Conservation (phyloP, 2,329 filamentous ascomycete species). For the Pyricularia grisea region DNA sequence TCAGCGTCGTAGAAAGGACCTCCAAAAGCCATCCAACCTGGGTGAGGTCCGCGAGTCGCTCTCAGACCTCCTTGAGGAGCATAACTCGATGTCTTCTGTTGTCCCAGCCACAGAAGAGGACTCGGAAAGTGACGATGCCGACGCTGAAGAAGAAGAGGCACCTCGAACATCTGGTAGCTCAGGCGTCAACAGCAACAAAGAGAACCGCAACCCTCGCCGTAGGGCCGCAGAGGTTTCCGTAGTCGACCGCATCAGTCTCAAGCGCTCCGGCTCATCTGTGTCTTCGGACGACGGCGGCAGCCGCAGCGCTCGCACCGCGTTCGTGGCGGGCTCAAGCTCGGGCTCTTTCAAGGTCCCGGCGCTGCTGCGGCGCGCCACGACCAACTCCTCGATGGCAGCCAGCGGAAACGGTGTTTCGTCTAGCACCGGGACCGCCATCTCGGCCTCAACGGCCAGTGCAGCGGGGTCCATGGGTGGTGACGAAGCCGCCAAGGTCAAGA, state of each 20-base stretch:
- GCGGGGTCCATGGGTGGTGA: slow-evolving; percentile 11
- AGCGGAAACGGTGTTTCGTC: slow-evolving; percentile 24
- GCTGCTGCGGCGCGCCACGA: slow-evolving; percentile 65
- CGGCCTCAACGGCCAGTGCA: background rate
- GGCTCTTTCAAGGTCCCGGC: slow-evolving; percentile 57
- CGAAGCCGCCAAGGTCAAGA: slow-evolving; percentile 29
- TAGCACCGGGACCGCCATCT: slow-evolving; percentile 7
- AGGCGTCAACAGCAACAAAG: slow-evolving; percentile 29
- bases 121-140: slow-evolving; percentile 42
- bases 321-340: slow-evolving; percentile 30
- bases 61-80: slow-evolving; percentile 72
- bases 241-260: slow-evolving; percentile 66
- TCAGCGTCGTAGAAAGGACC: slow-evolving; percentile 48
- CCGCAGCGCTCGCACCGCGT: slow-evolving; percentile 41
- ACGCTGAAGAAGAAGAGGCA: slow-evolving; percentile 29
- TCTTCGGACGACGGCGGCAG: slow-evolving; percentile 19
- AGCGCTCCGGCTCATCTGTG: slow-evolving; percentile 38
- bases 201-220: slow-evolving; percentile 34
- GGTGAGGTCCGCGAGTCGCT: slow-evolving; percentile 76
- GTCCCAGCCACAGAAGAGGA: slow-evolving; percentile 30
- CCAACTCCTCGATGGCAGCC: slow-evolving; percentile 31
- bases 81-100: slow-evolving; percentile 31
- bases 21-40: slow-evolving; percentile 62
- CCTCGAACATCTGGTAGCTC: slow-evolving; percentile 8
- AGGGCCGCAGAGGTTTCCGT: slow-evolving; percentile 52